A percentile compares a stretch with the other conserved stretches of the same genome.
phyloP scores from a whole-genome alignment of 495 filamentous ascomycete genomes.

The Podospora bellae-mahoneyi region DNA sequence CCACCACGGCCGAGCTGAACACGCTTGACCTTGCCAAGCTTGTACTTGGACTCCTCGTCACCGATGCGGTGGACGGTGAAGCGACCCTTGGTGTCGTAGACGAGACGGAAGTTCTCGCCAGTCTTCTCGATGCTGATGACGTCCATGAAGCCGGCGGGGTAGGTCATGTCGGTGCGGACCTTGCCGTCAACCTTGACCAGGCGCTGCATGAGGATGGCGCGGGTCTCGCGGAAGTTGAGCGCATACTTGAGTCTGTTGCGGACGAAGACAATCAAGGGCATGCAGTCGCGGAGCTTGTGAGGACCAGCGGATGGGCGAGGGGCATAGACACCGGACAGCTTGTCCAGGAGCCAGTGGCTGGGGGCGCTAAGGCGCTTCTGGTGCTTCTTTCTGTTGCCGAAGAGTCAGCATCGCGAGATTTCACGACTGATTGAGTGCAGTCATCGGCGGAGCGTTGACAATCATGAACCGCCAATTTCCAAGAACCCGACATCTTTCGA shows the following conservation, averaged over 20 bases:
- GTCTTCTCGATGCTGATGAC: constrained; percentile 99
- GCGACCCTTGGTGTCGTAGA: constrained; percentile 99
- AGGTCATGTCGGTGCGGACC: constrained; percentile 97
- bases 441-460: neutral
- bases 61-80: constrained; percentile 99
- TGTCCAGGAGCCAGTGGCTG: constrained; percentile 99
- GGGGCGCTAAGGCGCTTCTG: constrained; percentile 99
- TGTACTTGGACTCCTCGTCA: constrained; percentile 96
- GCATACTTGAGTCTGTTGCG: constrained; percentile 99
- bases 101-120: constrained; percentile 97
- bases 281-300: constrained; percentile 98
- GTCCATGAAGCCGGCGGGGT: constrained; percentile 98
- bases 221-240: constrained; percentile 94
- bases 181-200: constrained; percentile 99
- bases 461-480: neutral
- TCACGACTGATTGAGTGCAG: neutral
- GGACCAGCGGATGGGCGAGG: constrained; percentile 94
- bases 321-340: constrained; percentile 95
- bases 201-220: constrained; percentile 98
- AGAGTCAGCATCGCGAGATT: constrained; percentile 21
- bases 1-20: constrained; percentile 98
- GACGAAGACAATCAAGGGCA: constrained; percentile 98
- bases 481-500: neutral
- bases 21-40: constrained; percentile 99
- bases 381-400: constrained; percentile 82